Evolutionary conservation across 805 yeast genomes (phyloP).

Genomic region (Lachancea dasiensis): DNA sequence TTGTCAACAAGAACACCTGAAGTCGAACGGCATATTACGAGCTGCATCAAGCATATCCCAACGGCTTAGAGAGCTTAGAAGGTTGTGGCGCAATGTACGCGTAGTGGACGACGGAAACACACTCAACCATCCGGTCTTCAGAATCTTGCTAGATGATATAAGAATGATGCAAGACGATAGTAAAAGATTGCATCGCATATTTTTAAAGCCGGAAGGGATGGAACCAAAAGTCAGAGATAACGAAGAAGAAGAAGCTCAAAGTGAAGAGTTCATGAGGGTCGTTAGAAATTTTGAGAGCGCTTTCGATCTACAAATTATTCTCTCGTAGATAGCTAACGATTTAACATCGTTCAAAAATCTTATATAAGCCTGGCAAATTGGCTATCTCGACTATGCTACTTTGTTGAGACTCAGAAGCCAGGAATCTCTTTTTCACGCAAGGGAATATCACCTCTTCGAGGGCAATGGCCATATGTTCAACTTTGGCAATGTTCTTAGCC

Average conservation of each 20-base stretch:
- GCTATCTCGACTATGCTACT: slow-evolving; percentile 76
- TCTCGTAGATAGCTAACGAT: background rate
- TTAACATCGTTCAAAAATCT: slow-evolving; percentile 87
- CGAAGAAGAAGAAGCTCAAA: slow-evolving; percentile 1
- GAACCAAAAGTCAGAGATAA: background rate
- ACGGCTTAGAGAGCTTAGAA: slow-evolving; percentile 18
- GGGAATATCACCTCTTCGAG: slow-evolving; percentile 66
- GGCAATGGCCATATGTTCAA: slow-evolving; percentile 29
- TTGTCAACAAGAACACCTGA: slow-evolving; percentile 13
- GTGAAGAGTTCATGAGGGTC: slow-evolving; percentile 4
- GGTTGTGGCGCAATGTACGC: slow-evolving; percentile 22
- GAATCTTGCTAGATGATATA: slow-evolving; percentile 25
- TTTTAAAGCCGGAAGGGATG: slow-evolving; percentile 1
- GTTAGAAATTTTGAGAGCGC: slow-evolving; percentile 5
- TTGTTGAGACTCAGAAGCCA: slow-evolving; percentile 53
- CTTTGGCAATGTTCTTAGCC: slow-evolving; percentile 22
- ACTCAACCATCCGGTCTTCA: slow-evolving; percentile 25
- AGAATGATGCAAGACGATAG: slow-evolving; percentile 9
- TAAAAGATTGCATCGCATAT: slow-evolving; percentile 10
- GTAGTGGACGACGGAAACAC: slow-evolving; percentile 16
- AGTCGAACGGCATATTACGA: slow-evolving; percentile 14
- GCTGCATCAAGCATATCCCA: slow-evolving; percentile 13
- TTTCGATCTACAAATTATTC: background rate
- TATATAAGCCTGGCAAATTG: slow-evolving; percentile 82
- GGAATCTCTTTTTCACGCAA: slow-evolving; percentile 49